Evolutionary conservation across 1,139 yeast genomes (phyloP).

Genomic region (Suzukiozyma palmioleophila): DNA sequence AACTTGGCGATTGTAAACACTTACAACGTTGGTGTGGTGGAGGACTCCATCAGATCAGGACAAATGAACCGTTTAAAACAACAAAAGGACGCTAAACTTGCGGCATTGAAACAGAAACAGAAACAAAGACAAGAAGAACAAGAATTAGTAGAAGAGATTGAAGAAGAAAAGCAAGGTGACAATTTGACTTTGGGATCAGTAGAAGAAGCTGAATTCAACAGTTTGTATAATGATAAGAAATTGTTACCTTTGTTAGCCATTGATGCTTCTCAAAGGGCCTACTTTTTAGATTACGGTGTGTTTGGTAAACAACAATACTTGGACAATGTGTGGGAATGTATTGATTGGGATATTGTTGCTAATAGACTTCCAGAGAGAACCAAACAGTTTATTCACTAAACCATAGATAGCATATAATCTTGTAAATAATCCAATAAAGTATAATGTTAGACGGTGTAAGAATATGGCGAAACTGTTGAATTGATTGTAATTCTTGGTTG

Average conservation of each 20-base stretch:
- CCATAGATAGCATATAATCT: conserved; percentile 6
- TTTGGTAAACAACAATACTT: conserved; percentile 65
- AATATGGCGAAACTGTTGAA: no score
- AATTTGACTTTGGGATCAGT: conserved; percentile 32
- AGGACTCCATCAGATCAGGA: conserved; percentile 49
- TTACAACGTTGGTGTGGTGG: conserved; percentile 70
- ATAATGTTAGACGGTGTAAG: background rate
- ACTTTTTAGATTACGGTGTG: conserved; percentile 69
- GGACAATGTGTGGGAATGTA: conserved; percentile 66
- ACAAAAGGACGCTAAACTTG: conserved; percentile 30
- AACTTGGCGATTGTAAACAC: conserved; percentile 65
- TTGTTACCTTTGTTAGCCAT: conserved; percentile 63
- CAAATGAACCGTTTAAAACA: conserved; percentile 39
- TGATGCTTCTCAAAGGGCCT: conserved; percentile 68
- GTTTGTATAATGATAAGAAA: conserved; percentile 34
- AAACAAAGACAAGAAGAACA: conserved; percentile 13
- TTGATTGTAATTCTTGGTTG: no score
- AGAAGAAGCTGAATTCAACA: conserved; percentile 41
- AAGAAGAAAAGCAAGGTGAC: conserved; percentile 9
- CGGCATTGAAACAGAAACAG: conserved; percentile 19
- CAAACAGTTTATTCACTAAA: conserved; percentile 18
- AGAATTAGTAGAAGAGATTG: conserved; percentile 9
- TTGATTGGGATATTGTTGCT: conserved; percentile 65
- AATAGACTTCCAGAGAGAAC: conserved; percentile 53
- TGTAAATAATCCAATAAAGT: background rate